A percentile compares a stretch with the other conserved stretches of the same genome.
These are phyloP conservation scores for Barbarea vulgaris DNA, from an alignment of 345 rosid species.

Conservation along the genomic window DNA sequence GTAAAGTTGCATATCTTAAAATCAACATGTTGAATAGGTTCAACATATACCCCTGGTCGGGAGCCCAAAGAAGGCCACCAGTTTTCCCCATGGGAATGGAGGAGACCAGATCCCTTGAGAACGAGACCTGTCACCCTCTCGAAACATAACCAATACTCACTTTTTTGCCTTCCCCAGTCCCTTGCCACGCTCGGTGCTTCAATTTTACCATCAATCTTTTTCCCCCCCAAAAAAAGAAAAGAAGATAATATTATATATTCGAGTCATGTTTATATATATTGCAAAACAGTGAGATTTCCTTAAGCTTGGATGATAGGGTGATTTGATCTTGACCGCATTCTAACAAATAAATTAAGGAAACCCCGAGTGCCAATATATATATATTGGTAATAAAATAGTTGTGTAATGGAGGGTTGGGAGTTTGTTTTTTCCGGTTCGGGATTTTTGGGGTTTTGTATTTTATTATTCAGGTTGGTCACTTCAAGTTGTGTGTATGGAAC, in stretches of 20 bases:
- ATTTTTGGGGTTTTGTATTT: too few relatives aligned
- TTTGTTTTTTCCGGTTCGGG: too few relatives aligned
- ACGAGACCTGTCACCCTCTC: constrained; percentile 7
- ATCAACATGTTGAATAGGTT: neutral
- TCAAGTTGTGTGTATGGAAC: too few relatives aligned
- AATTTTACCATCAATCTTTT: constrained; percentile 22
- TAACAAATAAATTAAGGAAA: neutral
- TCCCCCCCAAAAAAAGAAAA: neutral
- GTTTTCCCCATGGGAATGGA: constrained; percentile 1
- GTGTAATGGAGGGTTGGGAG: too few relatives aligned
- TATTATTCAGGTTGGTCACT: too few relatives aligned
- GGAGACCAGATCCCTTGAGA: constrained; percentile 21
- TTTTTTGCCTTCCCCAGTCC: neutral
- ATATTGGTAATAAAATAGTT: too few relatives aligned
- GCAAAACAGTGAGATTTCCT: neutral
- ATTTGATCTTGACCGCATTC: neutral
- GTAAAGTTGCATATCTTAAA: neutral
- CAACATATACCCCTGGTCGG: constrained; percentile 8
- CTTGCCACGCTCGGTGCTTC: neutral
- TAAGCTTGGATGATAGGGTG: too few relatives aligned
- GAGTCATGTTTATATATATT: neutral
- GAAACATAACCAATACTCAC: constrained; percentile 7
- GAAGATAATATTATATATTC: neutral
- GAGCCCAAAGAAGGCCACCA: constrained; percentile 16
- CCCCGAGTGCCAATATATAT: neutral